Evolutionary conservation across 2,329 filamentous ascomycete species (phyloP), one percentile per base, ranked within the genome.

Genomic region (Cladosporium sp.): DNA sequence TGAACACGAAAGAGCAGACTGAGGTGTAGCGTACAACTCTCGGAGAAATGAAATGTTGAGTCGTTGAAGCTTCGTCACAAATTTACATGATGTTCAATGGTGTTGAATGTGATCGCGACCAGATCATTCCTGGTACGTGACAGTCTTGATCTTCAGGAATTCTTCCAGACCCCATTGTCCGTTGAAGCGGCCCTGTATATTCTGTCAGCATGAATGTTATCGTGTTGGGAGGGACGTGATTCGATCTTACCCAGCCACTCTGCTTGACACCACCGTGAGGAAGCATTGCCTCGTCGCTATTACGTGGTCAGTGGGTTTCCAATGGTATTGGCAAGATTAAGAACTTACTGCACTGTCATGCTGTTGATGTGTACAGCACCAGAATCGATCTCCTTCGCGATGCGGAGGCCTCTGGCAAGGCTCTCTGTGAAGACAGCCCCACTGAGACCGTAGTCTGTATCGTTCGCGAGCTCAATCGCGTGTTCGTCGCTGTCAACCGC

Each of bases 381-480:
- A 30, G 85, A 84, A 75, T 94, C 80, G 51, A 83, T 78, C 65
- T 78, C 76, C 72, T 74, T 80, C 4, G 81, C 81, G 55, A 83
- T 74, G 58, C 76, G 74, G 41, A 83, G 64, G 1, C 79, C 81
- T 34, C 80, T 70, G 0, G 72, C 78, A 28, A 94, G 78, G 74
- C 92, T 87, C 70, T 85, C 80, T 0, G 91, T 93, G 76, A 92
- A 96, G 1, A 96, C 85, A 0, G 91, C 85, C 3, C 87, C 84
- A 2, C 83, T 82, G 11, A 96, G 83, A 3, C 92, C 92, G 74
- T 93, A 95, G 59, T 92, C 90, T 1, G 90, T 92, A 72, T 94
- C 90, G 74, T 96, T 96, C 15, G 92, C 91, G 21, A 94, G 80
- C 34, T 82, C 80, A 28, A 95, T 78, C 0, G 91, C 92, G 70